Percentiles rank a stretch among this genome's conserved stretches.
These are phyloP conservation scores for Pisolithus orientalis DNA, from an alignment of 768 basidiomycete species.

Conservation along the genomic window DNA sequence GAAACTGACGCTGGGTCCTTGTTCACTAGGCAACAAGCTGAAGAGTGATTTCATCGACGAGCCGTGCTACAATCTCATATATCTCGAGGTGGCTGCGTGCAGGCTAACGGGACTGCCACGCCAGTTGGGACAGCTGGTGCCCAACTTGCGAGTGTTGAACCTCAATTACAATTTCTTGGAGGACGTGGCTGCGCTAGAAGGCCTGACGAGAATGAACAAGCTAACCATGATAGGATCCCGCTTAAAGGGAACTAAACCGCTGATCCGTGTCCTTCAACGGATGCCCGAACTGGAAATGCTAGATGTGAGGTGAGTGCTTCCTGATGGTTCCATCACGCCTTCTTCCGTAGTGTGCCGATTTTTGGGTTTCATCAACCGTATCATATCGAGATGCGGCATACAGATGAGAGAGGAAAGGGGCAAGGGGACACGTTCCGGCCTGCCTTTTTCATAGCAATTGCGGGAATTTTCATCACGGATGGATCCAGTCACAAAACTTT, in stretches of 20 bases:
- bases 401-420: not conserved
- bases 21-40: conserved; percentile 64
- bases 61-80: conserved; percentile 83
- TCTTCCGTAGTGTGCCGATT: not conserved
- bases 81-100: conserved; percentile 89
- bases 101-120: conserved; percentile 69
- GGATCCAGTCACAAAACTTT: not conserved
- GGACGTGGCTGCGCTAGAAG: conserved; percentile 59
- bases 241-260: conserved; percentile 63
- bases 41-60: conserved; percentile 55
- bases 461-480: conserved; percentile 8
- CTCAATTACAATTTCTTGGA: conserved; percentile 97
- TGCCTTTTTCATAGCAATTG: not conserved
- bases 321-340: not conserved
- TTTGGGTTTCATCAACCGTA: not conserved
- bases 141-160: conserved; percentile 88
- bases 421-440: not conserved
- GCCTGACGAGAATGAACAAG: conserved; percentile 71
- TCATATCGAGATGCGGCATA: not conserved
- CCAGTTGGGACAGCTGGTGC: conserved; percentile 57
- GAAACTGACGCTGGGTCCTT: conserved; percentile 2
- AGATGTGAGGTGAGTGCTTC: conserved; percentile 71
- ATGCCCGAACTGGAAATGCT: conserved; percentile 83
- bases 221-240: conserved; percentile 83
- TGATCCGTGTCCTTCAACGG: conserved; percentile 65